Base-by-base conservation (phyloP, 2,329 filamentous ascomycete genomes). In the Colletotrichum musicola region DNA sequence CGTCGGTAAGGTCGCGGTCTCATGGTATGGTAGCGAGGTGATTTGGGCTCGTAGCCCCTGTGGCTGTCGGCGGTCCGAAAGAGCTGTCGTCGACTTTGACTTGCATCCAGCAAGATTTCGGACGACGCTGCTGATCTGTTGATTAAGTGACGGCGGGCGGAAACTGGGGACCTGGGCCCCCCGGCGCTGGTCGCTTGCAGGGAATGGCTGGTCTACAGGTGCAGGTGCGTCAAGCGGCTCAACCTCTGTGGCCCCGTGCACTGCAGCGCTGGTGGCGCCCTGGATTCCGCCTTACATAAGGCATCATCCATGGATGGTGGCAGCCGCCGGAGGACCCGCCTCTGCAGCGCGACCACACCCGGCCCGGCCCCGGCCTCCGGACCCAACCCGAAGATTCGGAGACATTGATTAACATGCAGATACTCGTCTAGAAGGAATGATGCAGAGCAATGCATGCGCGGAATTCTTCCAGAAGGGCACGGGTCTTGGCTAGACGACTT, bases 211-310 rank as follows among this genome's bases (percentile, higher is more conserved):
- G 66, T 65, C 66, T 66, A 27, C 46, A 16, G 54, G 40, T 64
- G 62, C 62, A 65, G 50, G 16, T 64, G 54, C 65, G 46, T 50
- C 38, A 46, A 50, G 61, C 61, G 62, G 74, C 71, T 73, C 73
- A 74, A 70, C 72, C 64, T 72, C 65, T 53, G 30, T 54, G 65
- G 75, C 74, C 75, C 76, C 72, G 75, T 75, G 76, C 75, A 51
- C 64, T 72, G 70, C 72, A 74, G 68, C 20, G 62, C 53, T 18
- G 44, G 44, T 18, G 44, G 44, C 44, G 18, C 14, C 25, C 20
- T 2, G 40, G 60, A 35, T 18, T 9, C 44, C 16, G 27, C 62
- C 62, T 69, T 69, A 66, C 62, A 60, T 69, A 69, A 69, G 61
- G 61, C 49, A 62, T 12, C 53, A 10, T 35, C 30, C 30, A 35